Percentiles rank a stretch among this genome's conserved stretches.
These are phyloP conservation scores for Melampsora larici-populina DNA, from an alignment of 1,284 basidiomycete genomes.

Conservation along the genomic window DNA sequence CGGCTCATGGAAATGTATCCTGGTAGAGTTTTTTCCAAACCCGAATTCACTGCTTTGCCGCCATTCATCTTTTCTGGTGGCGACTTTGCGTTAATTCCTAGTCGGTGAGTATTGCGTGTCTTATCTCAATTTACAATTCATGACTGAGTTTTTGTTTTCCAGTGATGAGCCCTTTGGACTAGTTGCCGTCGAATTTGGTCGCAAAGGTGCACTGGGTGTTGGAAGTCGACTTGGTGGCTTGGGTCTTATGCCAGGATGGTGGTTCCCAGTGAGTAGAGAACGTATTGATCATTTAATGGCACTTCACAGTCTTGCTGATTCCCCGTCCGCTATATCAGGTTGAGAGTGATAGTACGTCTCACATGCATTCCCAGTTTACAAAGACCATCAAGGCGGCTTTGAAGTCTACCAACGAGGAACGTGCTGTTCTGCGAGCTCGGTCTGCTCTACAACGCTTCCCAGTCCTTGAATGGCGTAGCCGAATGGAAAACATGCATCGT, in stretches of 20 bases:
- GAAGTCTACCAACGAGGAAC: slow-evolving; percentile 81
- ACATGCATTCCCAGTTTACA: slow-evolving; percentile 89
- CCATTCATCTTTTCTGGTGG: slow-evolving; percentile 88
- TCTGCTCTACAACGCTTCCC: slow-evolving; percentile 92
- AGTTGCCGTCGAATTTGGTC: slow-evolving; percentile 88
- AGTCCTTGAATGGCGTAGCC: slow-evolving; percentile 90
- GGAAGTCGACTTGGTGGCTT: slow-evolving; percentile 86
- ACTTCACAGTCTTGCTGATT: background rate
- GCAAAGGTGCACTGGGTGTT: slow-evolving; percentile 89
- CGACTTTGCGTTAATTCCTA: slow-evolving; percentile 84
- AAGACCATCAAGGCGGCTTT: slow-evolving; percentile 90
- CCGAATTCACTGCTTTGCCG: slow-evolving; percentile 87
- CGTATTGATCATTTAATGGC: background rate
- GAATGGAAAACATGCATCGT: slow-evolving; percentile 86
- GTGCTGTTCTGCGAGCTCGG: slow-evolving; percentile 81
- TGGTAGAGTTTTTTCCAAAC: slow-evolving; percentile 85
- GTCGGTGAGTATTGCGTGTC: background rate
- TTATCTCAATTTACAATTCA: background rate
- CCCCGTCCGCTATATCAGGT: slow-evolving; percentile 61
- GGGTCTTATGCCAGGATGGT: slow-evolving; percentile 91
- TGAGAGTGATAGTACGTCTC: slow-evolving; percentile 79
- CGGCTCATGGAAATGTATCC: slow-evolving; percentile 91
- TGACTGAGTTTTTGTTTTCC: slow-evolving; percentile 50
- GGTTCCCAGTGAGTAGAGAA: slow-evolving; percentile 58
- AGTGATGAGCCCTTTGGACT: slow-evolving; percentile 92